Evolutionary conservation across 192 early-diverging fungal species (phyloP).

Genomic region (Dispira parvispora): DNA sequence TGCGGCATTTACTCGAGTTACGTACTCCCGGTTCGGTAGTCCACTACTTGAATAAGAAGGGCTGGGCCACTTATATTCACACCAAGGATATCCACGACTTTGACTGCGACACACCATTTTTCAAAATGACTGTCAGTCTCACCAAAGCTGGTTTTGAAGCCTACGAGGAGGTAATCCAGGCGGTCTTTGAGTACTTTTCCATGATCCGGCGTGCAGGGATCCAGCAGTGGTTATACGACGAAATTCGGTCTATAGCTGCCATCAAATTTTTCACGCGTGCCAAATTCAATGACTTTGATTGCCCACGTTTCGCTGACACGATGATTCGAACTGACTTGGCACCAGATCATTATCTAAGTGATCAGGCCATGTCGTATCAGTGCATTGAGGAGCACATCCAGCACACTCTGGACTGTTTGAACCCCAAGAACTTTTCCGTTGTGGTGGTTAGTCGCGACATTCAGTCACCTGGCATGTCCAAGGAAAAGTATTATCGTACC

Average conservation of each 20-base stretch:
- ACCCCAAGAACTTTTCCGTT: constrained; percentile 7
- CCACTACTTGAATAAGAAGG: constrained; percentile 1
- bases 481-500: constrained; percentile 5
- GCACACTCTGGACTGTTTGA: neutral
- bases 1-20: constrained; percentile 5
- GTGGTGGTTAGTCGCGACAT: constrained; percentile 9
- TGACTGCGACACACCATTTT: constrained; percentile 23
- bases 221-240: constrained; percentile 67
- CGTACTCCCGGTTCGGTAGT: constrained; percentile 7
- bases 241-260: constrained; percentile 19
- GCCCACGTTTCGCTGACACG: constrained; percentile 7
- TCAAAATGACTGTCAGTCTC: constrained; percentile 67
- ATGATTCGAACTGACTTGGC: neutral
- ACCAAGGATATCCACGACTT: constrained; percentile 1
- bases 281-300: constrained; percentile 10
- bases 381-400: neutral
- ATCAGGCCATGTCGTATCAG: constrained; percentile 8
- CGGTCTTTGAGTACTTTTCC: constrained; percentile 78
- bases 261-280: constrained; percentile 11
- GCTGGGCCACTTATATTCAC: constrained; percentile 10
- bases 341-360: neutral
- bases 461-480: constrained; percentile 8
- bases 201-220: constrained; percentile 57
- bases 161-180: constrained; percentile 62
- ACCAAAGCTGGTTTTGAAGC: constrained; percentile 64